Percentiles rank a stretch among this genome's conserved stretches.
These are phyloP conservation scores for Dendrothele bispora DNA, from an alignment of 768 basidiomycete species.

Conservation along the genomic window DNA sequence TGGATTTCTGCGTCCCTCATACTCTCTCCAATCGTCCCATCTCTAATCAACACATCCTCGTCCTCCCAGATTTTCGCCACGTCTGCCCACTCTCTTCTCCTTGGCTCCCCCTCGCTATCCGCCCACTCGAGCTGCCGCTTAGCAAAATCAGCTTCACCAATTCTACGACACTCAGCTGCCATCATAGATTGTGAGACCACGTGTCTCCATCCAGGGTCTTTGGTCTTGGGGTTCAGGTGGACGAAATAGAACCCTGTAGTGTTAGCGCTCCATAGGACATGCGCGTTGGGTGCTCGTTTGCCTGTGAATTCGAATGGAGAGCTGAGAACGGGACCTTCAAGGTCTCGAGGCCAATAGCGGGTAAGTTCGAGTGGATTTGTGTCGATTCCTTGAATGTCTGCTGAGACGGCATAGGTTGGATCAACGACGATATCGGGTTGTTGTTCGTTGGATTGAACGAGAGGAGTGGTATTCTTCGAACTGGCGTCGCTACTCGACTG, in stretches of 20 bases:
- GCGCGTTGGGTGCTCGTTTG: constrained; percentile 29
- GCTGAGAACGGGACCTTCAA: constrained; percentile 20
- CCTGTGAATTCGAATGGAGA: constrained; percentile 21
- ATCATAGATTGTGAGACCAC: constrained; percentile 37
- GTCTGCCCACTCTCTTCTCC: constrained; percentile 15
- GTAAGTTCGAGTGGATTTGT: no score
- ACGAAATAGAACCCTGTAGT: constrained; percentile 40
- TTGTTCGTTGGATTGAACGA: no score
- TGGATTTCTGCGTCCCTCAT: neutral
- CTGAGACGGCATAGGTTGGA: no score
- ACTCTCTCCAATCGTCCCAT: neutral
- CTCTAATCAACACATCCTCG: neutral
- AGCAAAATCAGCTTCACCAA: constrained; percentile 33
- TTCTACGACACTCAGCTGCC: constrained; percentile 30
- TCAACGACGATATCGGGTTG: no score
- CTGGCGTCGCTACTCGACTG: no score
- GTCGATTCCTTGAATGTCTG: no score
- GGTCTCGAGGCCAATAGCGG: constrained; percentile 38
- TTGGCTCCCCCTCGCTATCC: constrained; percentile 34
- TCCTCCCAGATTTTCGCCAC: neutral
- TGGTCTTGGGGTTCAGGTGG: constrained; percentile 19
- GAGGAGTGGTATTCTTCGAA: no score
- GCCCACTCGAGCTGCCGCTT: constrained; percentile 31
- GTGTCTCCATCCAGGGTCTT: constrained; percentile 13
- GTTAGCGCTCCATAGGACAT: constrained; percentile 42